Conservation (phyloP, 2,329 filamentous ascomycete species). For the Metarhizium rileyi region DNA sequence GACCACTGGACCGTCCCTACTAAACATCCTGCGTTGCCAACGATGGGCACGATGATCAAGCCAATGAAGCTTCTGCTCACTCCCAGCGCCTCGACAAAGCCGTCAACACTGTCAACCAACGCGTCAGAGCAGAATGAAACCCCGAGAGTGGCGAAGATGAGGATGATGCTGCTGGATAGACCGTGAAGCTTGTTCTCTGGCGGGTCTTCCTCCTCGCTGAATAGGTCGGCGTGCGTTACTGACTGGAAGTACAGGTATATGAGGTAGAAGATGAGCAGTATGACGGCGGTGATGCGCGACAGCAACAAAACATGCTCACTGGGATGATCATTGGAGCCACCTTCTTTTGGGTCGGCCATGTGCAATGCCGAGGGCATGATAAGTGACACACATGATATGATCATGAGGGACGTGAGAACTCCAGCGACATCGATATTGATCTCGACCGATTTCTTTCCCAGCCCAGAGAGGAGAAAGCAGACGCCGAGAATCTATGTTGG, state of each 20-base stretch:
- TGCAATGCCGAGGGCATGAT: constrained; percentile 9
- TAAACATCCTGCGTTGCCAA: constrained; percentile 36
- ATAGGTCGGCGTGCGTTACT: constrained; percentile 10
- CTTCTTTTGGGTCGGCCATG: constrained; percentile 3
- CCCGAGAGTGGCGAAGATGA: constrained; percentile 10
- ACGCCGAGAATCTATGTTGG: constrained; percentile 7
- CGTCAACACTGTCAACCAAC: constrained; percentile 48
- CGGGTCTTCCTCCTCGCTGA: constrained; percentile 7
- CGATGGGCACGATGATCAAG: constrained; percentile 51
- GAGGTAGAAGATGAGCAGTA: constrained; percentile 9
- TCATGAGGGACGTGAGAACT: constrained; percentile 10
- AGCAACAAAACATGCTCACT: constrained; percentile 8
- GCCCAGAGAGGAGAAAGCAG: constrained; percentile 9
- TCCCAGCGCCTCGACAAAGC: constrained; percentile 36
- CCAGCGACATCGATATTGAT: constrained; percentile 10
- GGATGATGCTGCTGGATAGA: constrained; percentile 8
- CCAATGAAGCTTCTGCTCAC: constrained; percentile 51
- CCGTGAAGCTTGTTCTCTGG: constrained; percentile 8
- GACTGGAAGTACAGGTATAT: constrained; percentile 11
- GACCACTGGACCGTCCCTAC: constrained; percentile 12
- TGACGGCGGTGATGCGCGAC: constrained; percentile 8
- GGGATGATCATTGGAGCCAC: background rate
- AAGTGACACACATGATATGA: constrained; percentile 11
- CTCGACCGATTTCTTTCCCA: constrained; percentile 8
- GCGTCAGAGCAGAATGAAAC: constrained; percentile 53